Conservation (phyloP, 306 rosid species). For the Hippophae gyantsensis region DNA sequence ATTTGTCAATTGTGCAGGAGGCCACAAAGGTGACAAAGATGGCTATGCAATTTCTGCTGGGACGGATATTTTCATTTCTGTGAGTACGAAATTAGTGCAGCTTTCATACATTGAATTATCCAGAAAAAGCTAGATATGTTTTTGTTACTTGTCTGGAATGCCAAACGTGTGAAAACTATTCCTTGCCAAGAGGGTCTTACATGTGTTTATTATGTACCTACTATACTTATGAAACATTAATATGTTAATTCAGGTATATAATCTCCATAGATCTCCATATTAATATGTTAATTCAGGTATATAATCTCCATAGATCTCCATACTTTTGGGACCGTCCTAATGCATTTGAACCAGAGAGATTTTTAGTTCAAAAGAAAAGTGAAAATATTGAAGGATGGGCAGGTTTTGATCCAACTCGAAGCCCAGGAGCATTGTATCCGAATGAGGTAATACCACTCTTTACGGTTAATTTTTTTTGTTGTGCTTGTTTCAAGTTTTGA, state of each 20-base stretch:
- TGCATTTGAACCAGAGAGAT: constrained; percentile 86
- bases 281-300: constrained; percentile 55
- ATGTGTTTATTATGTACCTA: neutral
- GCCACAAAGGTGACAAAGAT: constrained; percentile 60
- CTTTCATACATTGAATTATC: neutral
- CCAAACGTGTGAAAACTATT: no score
- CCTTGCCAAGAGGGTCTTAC: neutral
- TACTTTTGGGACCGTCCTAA: constrained; percentile 74
- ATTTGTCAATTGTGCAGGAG: constrained; percentile 48
- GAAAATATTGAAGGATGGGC: constrained; percentile 84
- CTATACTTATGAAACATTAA: constrained; percentile 7
- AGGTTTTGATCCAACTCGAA: constrained; percentile 88
- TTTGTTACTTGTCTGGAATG: neutral
- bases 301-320: constrained; percentile 94
- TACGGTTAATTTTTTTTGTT: neutral
- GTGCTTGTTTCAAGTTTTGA: constrained; percentile 1
- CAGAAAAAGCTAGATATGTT: neutral
- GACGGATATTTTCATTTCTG: constrained; percentile 87
- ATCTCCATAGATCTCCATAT: constrained; percentile 94
- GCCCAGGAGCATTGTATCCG: constrained; percentile 89
- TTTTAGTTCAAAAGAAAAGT: constrained; percentile 41
- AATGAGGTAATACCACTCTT: constrained; percentile 50
- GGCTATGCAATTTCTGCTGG: constrained; percentile 82
- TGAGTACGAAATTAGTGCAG: constrained; percentile 37
- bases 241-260: constrained; percentile 60